Conservation (phyloP, 768 basidiomycete genomes). For the Brasilioporus rufonigricans region DNA sequence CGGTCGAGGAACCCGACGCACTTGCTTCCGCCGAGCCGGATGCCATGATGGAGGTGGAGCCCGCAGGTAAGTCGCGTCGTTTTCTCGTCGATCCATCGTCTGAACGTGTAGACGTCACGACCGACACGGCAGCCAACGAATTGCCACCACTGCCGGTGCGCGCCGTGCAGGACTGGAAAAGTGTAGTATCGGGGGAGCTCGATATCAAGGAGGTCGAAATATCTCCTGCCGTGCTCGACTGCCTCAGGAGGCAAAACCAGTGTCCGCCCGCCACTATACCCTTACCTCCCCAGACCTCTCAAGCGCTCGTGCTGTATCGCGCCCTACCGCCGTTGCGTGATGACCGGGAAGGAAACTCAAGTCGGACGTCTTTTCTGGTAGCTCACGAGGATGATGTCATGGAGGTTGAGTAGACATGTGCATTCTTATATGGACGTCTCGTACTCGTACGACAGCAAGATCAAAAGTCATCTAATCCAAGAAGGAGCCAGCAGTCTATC, state of each 20-base stretch:
- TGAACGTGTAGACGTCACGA: slow-evolving; percentile 1
- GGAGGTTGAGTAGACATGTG: slow-evolving; percentile 44
- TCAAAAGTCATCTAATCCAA: slow-evolving; percentile 25
- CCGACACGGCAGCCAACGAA: slow-evolving; percentile 19
- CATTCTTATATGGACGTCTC: slow-evolving; percentile 2
- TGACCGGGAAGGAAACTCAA: not conserved
- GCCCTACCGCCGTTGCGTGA: slow-evolving; percentile 32
- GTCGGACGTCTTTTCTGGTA: not conserved
- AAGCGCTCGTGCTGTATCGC: slow-evolving; percentile 57
- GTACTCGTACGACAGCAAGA: slow-evolving; percentile 17
- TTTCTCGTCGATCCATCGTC: not conserved
- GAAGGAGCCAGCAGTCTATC: slow-evolving; percentile 28
- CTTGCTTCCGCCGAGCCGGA: slow-evolving; percentile 51
- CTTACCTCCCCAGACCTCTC: slow-evolving; percentile 21
- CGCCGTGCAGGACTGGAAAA: not conserved
- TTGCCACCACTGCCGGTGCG: slow-evolving; percentile 26
- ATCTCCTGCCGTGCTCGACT: slow-evolving; percentile 45
- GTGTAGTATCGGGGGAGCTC: too few relatives aligned
- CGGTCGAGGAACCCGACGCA: slow-evolving; percentile 41
- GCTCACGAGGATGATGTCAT: slow-evolving; percentile 43
- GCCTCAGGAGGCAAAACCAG: slow-evolving; percentile 37
- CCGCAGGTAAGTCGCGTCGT: slow-evolving; percentile 48
- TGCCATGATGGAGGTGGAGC: slow-evolving; percentile 59
- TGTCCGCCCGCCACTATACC: slow-evolving; percentile 20
- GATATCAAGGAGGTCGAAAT: slow-evolving; percentile 36